A percentile compares a stretch with the other conserved stretches of the same genome.
These are phyloP conservation scores for sorghum (Sorghum bicolor) DNA, from an alignment of 176 grass and related monocot species.

Conservation along the genomic window DNA sequence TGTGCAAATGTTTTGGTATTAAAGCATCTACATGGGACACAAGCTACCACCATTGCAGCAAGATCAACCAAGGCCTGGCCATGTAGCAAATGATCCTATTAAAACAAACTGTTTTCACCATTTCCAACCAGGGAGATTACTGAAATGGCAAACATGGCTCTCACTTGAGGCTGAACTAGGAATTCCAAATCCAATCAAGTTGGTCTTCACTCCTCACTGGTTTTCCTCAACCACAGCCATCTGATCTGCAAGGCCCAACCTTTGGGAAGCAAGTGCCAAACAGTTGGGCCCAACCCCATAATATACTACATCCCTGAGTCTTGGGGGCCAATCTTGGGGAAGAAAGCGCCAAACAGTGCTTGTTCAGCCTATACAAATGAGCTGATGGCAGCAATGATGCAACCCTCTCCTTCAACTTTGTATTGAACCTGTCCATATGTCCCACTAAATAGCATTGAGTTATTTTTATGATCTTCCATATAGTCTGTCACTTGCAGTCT, in stretches of 20 bases:
- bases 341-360: not conserved
- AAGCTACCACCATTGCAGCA: not conserved
- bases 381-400: not conserved
- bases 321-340: not conserved
- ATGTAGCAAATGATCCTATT: too few species aligned
- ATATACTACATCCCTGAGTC: not conserved
- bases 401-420: not conserved
- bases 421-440: not conserved
- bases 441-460: not conserved
- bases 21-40: not conserved
- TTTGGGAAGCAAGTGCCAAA: not conserved
- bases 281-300: not conserved
- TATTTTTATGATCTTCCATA: not conserved
- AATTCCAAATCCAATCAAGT: not conserved
- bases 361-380: not conserved
- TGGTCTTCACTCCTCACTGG: not conserved
- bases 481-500: not conserved
- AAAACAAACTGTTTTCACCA: not conserved
- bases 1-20: not conserved
- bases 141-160: not conserved
- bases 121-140: not conserved
- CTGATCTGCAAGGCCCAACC: not conserved
- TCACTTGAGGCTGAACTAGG: not conserved
- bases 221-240: not conserved
- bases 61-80: not conserved